phyloP scores from a whole-genome alignment of 2,329 filamentous ascomycete species.

The Phyllosticta paracitricarpa region DNA sequence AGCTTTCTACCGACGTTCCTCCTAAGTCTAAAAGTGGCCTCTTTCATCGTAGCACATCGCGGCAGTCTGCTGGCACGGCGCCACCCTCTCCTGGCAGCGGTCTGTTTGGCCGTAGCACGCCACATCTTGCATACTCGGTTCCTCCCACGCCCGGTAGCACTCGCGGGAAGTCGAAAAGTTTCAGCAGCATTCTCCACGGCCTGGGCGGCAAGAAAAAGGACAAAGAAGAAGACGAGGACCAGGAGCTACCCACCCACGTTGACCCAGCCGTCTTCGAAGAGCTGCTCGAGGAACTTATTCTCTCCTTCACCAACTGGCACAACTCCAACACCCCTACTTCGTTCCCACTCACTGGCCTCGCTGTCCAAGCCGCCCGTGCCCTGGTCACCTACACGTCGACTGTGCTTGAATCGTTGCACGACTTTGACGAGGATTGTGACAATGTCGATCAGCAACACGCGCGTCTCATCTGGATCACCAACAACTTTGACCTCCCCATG shows the following conservation, averaged over 20 bases:
- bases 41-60: background rate
- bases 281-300: background rate
- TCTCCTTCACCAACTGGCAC: background rate
- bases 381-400: background rate
- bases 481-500: background rate
- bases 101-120: background rate
- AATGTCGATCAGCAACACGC: background rate
- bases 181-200: background rate
- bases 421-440: background rate
- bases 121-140: background rate
- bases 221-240: background rate
- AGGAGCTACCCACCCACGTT: background rate
- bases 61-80: background rate
- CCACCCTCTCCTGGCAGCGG: background rate
- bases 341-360: background rate
- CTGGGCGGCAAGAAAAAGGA: background rate
- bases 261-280: background rate
- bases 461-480: background rate
- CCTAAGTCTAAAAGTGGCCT: too few relatives aligned
- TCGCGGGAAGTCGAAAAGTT: background rate
- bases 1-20: too few relatives aligned
- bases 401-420: background rate
- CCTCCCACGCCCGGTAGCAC: background rate
- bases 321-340: background rate
- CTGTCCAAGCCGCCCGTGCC: background rate